Base-by-base conservation (phyloP, 768 basidiomycete species). In the Rhizopogon roseolus region DNA sequence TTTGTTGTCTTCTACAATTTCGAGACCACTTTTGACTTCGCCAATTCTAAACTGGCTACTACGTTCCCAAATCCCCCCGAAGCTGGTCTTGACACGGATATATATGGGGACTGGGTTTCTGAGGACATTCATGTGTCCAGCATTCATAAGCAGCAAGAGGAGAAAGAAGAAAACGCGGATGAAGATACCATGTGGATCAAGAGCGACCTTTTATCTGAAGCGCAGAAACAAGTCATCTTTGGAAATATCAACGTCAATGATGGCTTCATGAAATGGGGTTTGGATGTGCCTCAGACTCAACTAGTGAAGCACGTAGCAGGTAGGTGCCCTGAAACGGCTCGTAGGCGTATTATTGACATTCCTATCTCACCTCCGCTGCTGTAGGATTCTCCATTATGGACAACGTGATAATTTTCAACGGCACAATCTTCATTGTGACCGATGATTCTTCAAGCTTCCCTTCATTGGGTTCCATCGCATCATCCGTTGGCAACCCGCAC, bases 331-430 rank as follows among this genome's bases (percentile, higher is more conserved):
- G n/a, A 2, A 8, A 34, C 7, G 6, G 44, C 22, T 9, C 32
- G 14, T 28, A 6, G 5, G n/a, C 3, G 14, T 10, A 19, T 32
- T 25, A 37, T 50, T 62, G 29, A 55, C 50, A 54, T 37, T 46
- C 29, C 32, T 36, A 38, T n/a, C 17, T 49, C 46, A 28, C 43
- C 11, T 19, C 25, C 10, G 3, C 22, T 22, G 22, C 43, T 36
- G 32, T 59, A 94, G 93, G 93, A 4, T 90, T 85, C 71, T 92
- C 89, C 1, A 80, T 93, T 41, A 73, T 95, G 53, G 90, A 94
- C 61, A 87, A 90, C 56, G 76, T 91, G n/a, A 81, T 87, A 62
- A 69, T 88, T n/a, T 73, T 79, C 60, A 84, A 88, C 58, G 84
- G 84, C 9, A 82, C 82, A 2, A 78, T 91, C 56, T 90, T 83